Conservation (phyloP, 441 rosid genomes). For the Adansonia gregorii region DNA sequence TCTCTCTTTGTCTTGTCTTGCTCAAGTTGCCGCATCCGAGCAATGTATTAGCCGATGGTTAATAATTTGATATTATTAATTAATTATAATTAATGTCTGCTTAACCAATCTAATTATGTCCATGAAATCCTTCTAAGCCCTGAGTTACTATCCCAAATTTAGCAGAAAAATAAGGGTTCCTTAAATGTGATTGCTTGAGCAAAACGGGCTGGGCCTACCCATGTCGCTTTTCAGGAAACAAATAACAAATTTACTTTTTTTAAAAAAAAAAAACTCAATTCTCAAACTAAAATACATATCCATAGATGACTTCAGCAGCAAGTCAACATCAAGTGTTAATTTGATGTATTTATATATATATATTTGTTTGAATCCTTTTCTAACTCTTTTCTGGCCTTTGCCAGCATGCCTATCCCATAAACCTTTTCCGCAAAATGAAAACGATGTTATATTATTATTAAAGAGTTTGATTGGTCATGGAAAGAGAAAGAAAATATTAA, state of each 20-base stretch:
- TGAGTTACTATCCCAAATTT: conserved; percentile 21
- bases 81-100: neutral
- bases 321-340: conserved; percentile 9
- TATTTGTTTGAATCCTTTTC: no score
- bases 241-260: neutral
- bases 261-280: neutral
- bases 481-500: conserved; percentile 33
- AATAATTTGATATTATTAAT: neutral
- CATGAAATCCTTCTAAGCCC: conserved; percentile 25
- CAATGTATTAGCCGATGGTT: neutral
- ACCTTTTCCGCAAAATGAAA: conserved; percentile 24
- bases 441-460: conserved; percentile 24
- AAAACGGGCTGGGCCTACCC: conserved; percentile 46
- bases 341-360: neutral
- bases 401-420: no score
- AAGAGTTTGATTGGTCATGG: conserved; percentile 37
- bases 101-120: neutral
- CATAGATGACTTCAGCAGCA: conserved; percentile 13
- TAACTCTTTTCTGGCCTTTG: no score
- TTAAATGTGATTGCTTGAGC: conserved; percentile 31
- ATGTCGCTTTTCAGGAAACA: conserved; percentile 33
- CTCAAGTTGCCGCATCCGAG: conserved; percentile 41
- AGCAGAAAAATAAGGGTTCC: conserved; percentile 20
- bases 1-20: neutral
- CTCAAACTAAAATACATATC: neutral